Evolutionary conservation across 2,329 filamentous ascomycete genomes (phyloP).

Genomic region (Teratosphaeriaceae sp.): DNA sequence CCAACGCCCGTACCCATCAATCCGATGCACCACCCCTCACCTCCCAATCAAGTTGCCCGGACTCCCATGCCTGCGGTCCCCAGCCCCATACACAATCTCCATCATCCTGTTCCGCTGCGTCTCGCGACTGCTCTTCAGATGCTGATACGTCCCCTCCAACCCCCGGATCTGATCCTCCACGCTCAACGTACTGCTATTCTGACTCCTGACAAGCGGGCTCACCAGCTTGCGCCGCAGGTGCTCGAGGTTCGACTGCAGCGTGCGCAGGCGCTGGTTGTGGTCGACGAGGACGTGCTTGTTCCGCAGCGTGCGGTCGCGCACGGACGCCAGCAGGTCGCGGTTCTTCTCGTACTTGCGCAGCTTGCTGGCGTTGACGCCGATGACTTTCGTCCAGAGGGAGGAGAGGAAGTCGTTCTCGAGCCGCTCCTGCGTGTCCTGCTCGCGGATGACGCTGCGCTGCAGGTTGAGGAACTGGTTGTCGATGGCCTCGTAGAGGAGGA

Average conservation of each 20-base stretch:
- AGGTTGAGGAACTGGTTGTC: constrained; percentile 87
- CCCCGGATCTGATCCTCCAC: constrained; percentile 83
- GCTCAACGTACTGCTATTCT: constrained; percentile 60
- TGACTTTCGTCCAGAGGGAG: constrained; percentile 76
- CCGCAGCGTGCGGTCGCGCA: constrained; percentile 73
- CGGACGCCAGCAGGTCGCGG: constrained; percentile 66
- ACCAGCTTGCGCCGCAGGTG: constrained; percentile 76
- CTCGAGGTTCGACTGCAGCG: constrained; percentile 81
- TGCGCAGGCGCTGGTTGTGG: constrained; percentile 77
- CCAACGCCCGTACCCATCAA: no score
- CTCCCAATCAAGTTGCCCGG: constrained; percentile 4
- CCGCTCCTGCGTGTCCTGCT: constrained; percentile 73
- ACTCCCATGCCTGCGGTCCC: constrained; percentile 15
- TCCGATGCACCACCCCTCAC: neutral
- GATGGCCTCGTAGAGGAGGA: constrained; percentile 84
- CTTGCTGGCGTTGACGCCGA: constrained; percentile 66
- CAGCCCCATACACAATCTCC: constrained; percentile 27
- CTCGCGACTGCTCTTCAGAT: constrained; percentile 68
- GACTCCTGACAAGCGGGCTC: constrained; percentile 69
- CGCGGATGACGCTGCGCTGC: constrained; percentile 75
- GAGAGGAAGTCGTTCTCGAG: constrained; percentile 74
- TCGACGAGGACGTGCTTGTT: constrained; percentile 84
- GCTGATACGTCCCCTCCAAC: constrained; percentile 69
- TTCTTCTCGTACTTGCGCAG: constrained; percentile 93
- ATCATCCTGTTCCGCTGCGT: constrained; percentile 49